phyloP scores from a whole-genome alignment of 2,329 filamentous ascomycete genomes.

The Truncatella angustata region DNA sequence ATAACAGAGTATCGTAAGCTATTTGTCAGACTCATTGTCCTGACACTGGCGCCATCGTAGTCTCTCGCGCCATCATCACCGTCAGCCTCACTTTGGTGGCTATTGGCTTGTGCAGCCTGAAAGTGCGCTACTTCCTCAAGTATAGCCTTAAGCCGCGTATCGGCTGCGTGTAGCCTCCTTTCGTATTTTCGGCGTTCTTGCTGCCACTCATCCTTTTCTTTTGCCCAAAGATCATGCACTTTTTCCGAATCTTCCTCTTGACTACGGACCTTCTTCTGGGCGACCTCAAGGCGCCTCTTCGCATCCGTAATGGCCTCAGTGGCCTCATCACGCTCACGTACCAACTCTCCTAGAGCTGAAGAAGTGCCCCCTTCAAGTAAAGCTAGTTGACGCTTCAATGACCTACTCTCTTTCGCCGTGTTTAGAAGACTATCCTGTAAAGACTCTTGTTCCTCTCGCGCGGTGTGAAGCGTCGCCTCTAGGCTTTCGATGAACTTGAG shows the following conservation, averaged over 20 bases:
- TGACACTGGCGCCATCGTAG: slow-evolving; percentile 69
- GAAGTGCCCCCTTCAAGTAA: slow-evolving; percentile 85
- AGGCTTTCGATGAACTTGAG: slow-evolving; percentile 81
- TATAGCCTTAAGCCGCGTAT: slow-evolving; percentile 78
- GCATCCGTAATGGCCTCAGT: slow-evolving; percentile 70
- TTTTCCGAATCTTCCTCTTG: slow-evolving; percentile 83
- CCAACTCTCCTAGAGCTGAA: slow-evolving; percentile 79
- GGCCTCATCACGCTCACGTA: slow-evolving; percentile 82
- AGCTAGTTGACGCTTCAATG: slow-evolving; percentile 80
- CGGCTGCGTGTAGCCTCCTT: slow-evolving; percentile 83
- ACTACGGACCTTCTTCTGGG: slow-evolving; percentile 72
- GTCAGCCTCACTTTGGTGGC: slow-evolving; percentile 50
- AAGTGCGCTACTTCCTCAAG: slow-evolving; percentile 81
- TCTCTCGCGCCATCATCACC: slow-evolving; percentile 62
- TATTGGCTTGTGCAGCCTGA: slow-evolving; percentile 53
- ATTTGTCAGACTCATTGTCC: slow-evolving; percentile 71
- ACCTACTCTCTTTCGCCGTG: slow-evolving; percentile 73
- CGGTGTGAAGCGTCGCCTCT: slow-evolving; percentile 70
- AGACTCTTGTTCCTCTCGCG: slow-evolving; percentile 71
- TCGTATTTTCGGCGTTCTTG: slow-evolving; percentile 80
- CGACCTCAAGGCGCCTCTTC: slow-evolving; percentile 71
- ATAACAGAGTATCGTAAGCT: slow-evolving; percentile 72
- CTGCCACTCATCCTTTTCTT: slow-evolving; percentile 82
- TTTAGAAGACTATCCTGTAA: slow-evolving; percentile 61
- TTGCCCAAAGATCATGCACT: slow-evolving; percentile 76